Percentiles rank a stretch among this genome's conserved stretches.
phyloP scores from a whole-genome alignment of 129 eudicot species.

The Scalesia atractyloides region DNA sequence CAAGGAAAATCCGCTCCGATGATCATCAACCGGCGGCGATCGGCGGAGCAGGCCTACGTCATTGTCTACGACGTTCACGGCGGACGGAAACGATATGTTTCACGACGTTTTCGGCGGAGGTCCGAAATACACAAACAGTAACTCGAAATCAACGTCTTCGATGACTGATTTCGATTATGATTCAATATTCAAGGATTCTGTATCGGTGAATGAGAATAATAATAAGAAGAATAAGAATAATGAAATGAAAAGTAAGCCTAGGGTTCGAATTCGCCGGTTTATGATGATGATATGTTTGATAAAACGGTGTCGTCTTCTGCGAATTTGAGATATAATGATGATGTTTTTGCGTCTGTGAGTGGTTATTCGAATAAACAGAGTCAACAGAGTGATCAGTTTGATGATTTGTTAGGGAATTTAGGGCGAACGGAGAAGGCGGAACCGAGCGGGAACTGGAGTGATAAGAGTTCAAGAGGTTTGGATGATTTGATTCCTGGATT shows the following conservation, averaged over 20 bases:
- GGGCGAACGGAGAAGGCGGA: slow-evolving; percentile 33
- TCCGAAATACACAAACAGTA: slow-evolving; percentile 43
- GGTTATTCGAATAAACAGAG: slow-evolving; percentile 24
- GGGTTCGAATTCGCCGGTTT: slow-evolving; percentile 51
- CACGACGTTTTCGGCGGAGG: slow-evolving; percentile 66
- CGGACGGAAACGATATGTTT: slow-evolving; percentile 38
- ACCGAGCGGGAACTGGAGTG: slow-evolving; percentile 11
- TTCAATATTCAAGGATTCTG: slow-evolving; percentile 47
- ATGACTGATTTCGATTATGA: slow-evolving; percentile 58
- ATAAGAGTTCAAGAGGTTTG: slow-evolving; percentile 21
- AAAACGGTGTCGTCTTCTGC: slow-evolving; percentile 31
- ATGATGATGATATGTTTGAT: slow-evolving; percentile 29
- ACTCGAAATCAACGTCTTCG: slow-evolving; percentile 34
- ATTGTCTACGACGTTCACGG: slow-evolving; percentile 25
- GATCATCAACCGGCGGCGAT: slow-evolving; percentile 46
- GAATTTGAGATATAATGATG: slow-evolving; percentile 21
- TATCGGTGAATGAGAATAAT: slow-evolving; percentile 4
- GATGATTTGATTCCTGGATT: slow-evolving; percentile 54
- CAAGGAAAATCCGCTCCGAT: slow-evolving; percentile 92
- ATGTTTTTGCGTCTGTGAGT: slow-evolving; percentile 18
- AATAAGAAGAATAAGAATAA: neutral
- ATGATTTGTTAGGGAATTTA: slow-evolving; percentile 27
- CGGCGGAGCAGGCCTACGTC: slow-evolving; percentile 36
- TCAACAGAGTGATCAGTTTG: slow-evolving; percentile 33
- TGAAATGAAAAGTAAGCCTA: slow-evolving; percentile 27